These are phyloP conservation scores for Colletotrichum caudatum DNA, from an alignment of 2,329 filamentous ascomycete species.

Conservation along the genomic window DNA sequence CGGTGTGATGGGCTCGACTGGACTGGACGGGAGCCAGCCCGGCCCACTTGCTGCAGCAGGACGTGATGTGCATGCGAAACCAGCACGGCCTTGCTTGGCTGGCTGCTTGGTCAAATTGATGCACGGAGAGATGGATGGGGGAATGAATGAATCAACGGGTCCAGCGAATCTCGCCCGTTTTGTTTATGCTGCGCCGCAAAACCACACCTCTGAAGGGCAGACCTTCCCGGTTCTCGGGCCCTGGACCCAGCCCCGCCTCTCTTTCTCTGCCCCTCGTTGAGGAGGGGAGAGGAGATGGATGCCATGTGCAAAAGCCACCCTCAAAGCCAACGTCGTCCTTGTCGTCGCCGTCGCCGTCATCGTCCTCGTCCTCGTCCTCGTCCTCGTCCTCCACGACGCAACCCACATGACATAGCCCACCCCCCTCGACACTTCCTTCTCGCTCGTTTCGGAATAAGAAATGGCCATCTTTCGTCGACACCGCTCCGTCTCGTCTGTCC, in stretches of 20 bases:
- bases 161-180: not conserved
- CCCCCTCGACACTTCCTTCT: not conserved
- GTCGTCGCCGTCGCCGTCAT: not conserved
- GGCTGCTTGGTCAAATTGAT: not conserved
- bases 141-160: not conserved
- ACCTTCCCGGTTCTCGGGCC: conserved; percentile 18
- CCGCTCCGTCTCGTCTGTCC: not conserved
- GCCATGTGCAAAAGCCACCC: not conserved
- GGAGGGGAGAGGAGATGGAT: not conserved
- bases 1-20: conserved; percentile 13
- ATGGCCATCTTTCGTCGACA: not conserved
- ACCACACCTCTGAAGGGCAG: not conserved
- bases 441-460: conserved; percentile 14
- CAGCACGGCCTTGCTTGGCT: too few species aligned
- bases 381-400: not conserved
- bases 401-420: not conserved
- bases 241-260: not conserved
- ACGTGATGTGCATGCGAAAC: not conserved
- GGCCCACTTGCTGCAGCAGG: conserved; percentile 3
- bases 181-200: not conserved
- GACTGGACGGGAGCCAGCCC: conserved; percentile 4
- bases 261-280: not conserved
- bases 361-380: not conserved
- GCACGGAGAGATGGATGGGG: too few species aligned
- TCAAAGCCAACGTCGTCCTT: not conserved